Conservation (phyloP, 108 stramenopile genomes). For the Ochromonas danica region DNA sequence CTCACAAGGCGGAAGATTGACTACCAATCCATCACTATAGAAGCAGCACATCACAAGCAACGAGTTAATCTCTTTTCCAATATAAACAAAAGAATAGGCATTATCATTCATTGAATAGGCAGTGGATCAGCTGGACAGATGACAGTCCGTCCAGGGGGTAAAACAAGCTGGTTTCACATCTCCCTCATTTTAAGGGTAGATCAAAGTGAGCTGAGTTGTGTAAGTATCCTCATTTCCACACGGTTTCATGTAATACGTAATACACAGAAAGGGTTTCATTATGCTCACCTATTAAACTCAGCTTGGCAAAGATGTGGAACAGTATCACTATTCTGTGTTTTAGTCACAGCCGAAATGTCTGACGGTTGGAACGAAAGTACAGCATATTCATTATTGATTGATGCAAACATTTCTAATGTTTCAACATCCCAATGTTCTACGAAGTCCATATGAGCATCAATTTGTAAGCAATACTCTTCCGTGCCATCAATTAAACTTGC, state of each 20-base stretch:
- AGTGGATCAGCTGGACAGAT: too few species aligned
- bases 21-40: neutral
- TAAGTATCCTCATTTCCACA: too few species aligned
- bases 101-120: too few species aligned
- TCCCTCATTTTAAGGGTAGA: too few species aligned
- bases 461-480: conserved; percentile 97
- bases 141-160: too few species aligned
- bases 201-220: too few species aligned
- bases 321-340: conserved; percentile 35
- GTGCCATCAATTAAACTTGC: conserved; percentile 72
- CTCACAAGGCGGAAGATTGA: conserved; percentile 11
- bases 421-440: conserved; percentile 73
- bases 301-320: conserved; percentile 38
- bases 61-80: conserved; percentile 28
- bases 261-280: too few species aligned
- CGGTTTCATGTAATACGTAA: too few species aligned
- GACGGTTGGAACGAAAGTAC: conserved; percentile 78
- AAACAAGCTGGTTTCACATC: too few species aligned
- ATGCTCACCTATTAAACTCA: neutral
- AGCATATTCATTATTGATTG: conserved; percentile 83
- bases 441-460: conserved; percentile 84
- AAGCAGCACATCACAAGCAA: conserved; percentile 16
- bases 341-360: conserved; percentile 54
- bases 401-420: conserved; percentile 68
- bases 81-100: too few species aligned